Base-by-base conservation (phyloP, 2,329 filamentous ascomycete species). In the Calonectria montana region DNA sequence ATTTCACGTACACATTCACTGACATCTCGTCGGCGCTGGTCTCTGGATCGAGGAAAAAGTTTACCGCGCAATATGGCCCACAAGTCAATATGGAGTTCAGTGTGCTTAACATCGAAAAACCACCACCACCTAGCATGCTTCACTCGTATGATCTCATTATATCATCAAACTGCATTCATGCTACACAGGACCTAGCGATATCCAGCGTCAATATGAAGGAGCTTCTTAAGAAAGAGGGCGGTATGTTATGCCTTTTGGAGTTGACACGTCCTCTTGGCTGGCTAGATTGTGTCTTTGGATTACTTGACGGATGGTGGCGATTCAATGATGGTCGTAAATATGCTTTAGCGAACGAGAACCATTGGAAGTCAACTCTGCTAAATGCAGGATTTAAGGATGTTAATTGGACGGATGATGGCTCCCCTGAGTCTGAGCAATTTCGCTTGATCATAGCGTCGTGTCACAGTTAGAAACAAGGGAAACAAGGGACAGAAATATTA, bases 1-100 rank as follows among this genome's bases (percentile, higher is more conserved):
- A 72, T 0, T 73, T 86, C n/a, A 67, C 79, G 7, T 87, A 87
- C 67, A 85, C 83, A 0, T 84, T 87, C 69, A 87, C 85, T 1
- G 86, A 87, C 48, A 61, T 88, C 4, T 84, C 86, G 0, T 50
- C 76, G 0, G 78, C 80, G 0, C 75, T 86, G 0, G 80, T 85
- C 2, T 67, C 76, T 0, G 69, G 74, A 2, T 80, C 82, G 0
- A 76, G 70, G 29, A 74, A 72, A 8, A 78, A 73, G n/a, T 82
- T 83, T 25, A 27, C 59, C 1, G 43, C 72, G 0, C 23, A 37
- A n/a, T 67, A 67, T 31, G 39, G 25, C 15, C 21, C 23, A 2
- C 12, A 25, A 1, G 4, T 45, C 64, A 45, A 62, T 12, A 80
- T 84, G 74, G 68, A 73, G 2, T 85, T 77, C 61, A 55, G 55